Conservation (phyloP, 768 basidiomycete species). For the Boletus fagicola region DNA sequence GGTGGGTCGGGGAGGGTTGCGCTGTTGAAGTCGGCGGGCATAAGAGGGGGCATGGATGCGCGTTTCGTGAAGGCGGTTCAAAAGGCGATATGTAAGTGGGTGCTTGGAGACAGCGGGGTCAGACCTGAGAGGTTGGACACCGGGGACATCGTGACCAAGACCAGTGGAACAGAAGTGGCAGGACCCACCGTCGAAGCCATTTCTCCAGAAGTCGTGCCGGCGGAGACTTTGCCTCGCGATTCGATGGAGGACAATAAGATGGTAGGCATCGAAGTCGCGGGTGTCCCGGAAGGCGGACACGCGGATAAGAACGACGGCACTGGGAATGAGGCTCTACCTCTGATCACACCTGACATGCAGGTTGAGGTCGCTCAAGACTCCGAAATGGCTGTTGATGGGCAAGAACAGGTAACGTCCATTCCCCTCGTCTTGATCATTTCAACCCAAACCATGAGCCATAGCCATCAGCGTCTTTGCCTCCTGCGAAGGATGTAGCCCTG, state of each 20-base stretch:
- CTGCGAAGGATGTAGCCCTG: neutral
- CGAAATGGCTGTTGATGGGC: slow-evolving; percentile 18
- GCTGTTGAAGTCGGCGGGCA: slow-evolving; percentile 32
- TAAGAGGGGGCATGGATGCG: slow-evolving; percentile 38
- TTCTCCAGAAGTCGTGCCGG: neutral
- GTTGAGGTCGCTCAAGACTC: slow-evolving; percentile 1
- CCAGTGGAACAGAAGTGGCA: neutral
- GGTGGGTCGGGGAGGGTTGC: slow-evolving; percentile 49
- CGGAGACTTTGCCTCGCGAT: neutral
- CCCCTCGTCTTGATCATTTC: neutral
- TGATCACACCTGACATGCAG: slow-evolving; percentile 3
- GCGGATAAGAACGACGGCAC: neutral
- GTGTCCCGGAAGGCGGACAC: neutral
- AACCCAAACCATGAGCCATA: slow-evolving; percentile 5
- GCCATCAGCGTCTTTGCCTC: slow-evolving; percentile 2
- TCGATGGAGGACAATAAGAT: slow-evolving; percentile 15
- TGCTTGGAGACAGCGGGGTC: slow-evolving; percentile 19
- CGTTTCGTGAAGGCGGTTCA: slow-evolving; percentile 40
- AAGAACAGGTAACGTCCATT: slow-evolving; percentile 23
- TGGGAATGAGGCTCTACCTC: neutral
- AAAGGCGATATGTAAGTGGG: slow-evolving; percentile 29
- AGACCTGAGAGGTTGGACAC: slow-evolving; percentile 10
- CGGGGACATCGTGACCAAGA: neutral
- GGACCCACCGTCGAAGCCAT: neutral
- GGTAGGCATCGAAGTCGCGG: slow-evolving; percentile 17